Evolutionary conservation across 371 early-diverging fungal genomes (phyloP), one percentile per base, ranked within the genome.

Genomic region (Apophysomyces ossiformis): DNA sequence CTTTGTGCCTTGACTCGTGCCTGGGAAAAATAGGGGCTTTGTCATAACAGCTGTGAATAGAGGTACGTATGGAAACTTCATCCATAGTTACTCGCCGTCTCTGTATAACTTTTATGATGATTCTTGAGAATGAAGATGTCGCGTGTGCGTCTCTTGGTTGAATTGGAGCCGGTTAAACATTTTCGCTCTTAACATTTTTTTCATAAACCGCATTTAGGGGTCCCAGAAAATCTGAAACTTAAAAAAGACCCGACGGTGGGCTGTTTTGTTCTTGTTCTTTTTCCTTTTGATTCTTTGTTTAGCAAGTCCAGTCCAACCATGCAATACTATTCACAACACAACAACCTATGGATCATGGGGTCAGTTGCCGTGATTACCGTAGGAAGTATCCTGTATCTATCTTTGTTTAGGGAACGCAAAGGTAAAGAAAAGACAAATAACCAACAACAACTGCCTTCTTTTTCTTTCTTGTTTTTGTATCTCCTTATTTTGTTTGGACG

Each of bases 351-450:
- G 54, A 50, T 50, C 54, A 50, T 50, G 54, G 54, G 54, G 21
- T 50, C 54, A 5, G 54, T 50, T 50, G 54, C 54, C 54, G 67
- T 66, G 16, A 37, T 66, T 32, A 61, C 65, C 1, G 54, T 64
- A 6, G 69, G 69, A 13, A 56, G 61, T 43, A 56, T 69, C n/a
- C 37, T 69, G 59, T 64, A 44, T 38, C 58, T 46, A 41, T 60
- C 60, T 7, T 41, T 69, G 8, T 47, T 64, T 7, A 44, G 64
- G 50, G 43, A 68, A 41, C 47, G 18, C 18, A 39, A 64, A 64
- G 39, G 54, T 64, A 57, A 63, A 12, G 47, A 21, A 37, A 56
- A 47, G 16, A 45, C 46, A 43, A 43, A 15, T 45, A n/a, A 6
- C 16, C 8, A 7, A 45, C 13, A 11, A 45, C 21, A 26, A 41